Evolutionary conservation across 768 basidiomycete species (phyloP).

Genomic region (Boletus sensibilis): DNA sequence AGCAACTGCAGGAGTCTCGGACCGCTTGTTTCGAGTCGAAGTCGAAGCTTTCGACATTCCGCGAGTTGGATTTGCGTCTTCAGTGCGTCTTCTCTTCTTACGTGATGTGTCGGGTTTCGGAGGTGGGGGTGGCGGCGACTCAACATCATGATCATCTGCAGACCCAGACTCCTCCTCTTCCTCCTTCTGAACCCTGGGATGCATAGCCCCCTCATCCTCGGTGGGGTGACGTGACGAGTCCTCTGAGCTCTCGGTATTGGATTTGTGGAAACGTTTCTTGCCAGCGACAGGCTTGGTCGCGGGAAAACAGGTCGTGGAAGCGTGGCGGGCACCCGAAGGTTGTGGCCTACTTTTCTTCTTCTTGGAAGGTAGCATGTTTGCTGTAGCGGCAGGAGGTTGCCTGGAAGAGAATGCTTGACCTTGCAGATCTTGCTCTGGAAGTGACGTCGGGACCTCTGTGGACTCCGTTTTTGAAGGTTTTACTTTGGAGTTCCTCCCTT

Average conservation of each 20-base stretch:
- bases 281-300: conserved; percentile 9
- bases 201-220: conserved; percentile 30
- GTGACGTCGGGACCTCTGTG: conserved; percentile 54
- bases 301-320: conserved; percentile 2
- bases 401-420: conserved; percentile 6
- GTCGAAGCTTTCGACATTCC: conserved; percentile 25
- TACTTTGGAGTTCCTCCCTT: conserved; percentile 11
- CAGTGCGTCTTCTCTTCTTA: conserved; percentile 50
- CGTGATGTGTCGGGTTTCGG: conserved; percentile 22
- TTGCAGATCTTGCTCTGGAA: conserved; percentile 51
- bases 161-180: conserved; percentile 43
- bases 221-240: conserved; percentile 14
- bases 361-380: conserved; percentile 6
- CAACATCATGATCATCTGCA: conserved; percentile 40
- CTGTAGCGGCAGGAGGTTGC: conserved; percentile 6
- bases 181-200: conserved; percentile 24
- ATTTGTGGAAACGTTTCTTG: conserved; percentile 23
- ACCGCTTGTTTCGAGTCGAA: conserved; percentile 28
- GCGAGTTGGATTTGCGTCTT: conserved; percentile 26
- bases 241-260: conserved; percentile 28
- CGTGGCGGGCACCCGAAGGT: conserved; percentile 4
- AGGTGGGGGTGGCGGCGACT: conserved; percentile 31
- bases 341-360: conserved; percentile 1
- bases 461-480: conserved; percentile 27
- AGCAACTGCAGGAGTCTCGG: conserved; percentile 28